phyloP scores from a whole-genome alignment of 1,284 basidiomycete genomes.

The Rhizopogon parksii region DNA sequence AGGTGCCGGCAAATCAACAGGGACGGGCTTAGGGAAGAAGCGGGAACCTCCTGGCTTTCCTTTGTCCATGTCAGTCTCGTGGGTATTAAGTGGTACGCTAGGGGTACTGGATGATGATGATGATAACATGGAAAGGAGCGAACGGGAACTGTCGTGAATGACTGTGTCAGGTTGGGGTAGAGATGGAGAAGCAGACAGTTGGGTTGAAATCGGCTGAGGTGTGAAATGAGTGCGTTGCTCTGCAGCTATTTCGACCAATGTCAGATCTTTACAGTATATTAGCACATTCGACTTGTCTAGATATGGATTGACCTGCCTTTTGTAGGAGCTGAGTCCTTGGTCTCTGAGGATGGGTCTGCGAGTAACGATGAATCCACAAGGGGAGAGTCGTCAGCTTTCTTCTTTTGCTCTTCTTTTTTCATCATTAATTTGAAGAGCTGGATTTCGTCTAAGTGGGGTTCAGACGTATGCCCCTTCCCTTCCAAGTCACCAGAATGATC shows the following conservation, averaged over 20 bases:
- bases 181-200: background rate
- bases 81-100: background rate
- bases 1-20: slow-evolving; percentile 18
- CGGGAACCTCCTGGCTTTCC: slow-evolving; percentile 31
- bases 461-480: slow-evolving; percentile 26
- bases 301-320: background rate
- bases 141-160: background rate
- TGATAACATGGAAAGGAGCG: background rate
- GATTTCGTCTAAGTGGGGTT: slow-evolving; percentile 67
- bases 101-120: background rate
- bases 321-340: slow-evolving; percentile 6
- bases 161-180: background rate
- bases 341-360: background rate
- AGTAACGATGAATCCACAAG: background rate
- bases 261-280: background rate
- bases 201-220: background rate
- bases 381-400: slow-evolving; percentile 33
- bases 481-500: slow-evolving; percentile 16
- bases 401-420: slow-evolving; percentile 74
- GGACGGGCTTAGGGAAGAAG: slow-evolving; percentile 28
- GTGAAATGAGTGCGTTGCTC: background rate
- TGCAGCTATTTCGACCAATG: background rate
- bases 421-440: slow-evolving; percentile 82
- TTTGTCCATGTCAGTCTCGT: slow-evolving; percentile 24
- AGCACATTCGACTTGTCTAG: background rate